Conservation (phyloP, 2,329 filamentous ascomycete genomes). For the Talaromyces marneffei region DNA sequence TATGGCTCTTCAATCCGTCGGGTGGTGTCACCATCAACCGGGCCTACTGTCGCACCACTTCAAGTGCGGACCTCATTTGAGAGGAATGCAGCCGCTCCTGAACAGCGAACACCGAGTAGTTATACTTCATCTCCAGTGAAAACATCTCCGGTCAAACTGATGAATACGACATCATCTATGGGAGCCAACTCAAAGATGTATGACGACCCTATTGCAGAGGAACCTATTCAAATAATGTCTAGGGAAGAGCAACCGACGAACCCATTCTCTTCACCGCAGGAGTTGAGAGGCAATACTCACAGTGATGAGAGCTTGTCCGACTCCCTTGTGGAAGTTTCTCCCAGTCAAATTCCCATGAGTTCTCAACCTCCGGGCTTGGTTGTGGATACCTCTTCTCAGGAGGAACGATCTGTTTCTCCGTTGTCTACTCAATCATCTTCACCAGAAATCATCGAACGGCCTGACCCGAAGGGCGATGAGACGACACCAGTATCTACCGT, state of each 20-base stretch:
- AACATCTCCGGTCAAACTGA: conserved; percentile 12
- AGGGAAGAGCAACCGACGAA: neutral
- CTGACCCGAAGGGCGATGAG: conserved; percentile 29
- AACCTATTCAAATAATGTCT: conserved; percentile 1
- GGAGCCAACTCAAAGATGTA: neutral
- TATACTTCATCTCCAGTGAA: conserved; percentile 13
- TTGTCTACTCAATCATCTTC: conserved; percentile 56
- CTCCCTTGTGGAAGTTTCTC: conserved; percentile 63
- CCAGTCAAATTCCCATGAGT: conserved; percentile 39
- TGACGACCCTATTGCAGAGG: conserved; percentile 5
- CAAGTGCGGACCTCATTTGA: conserved; percentile 18
- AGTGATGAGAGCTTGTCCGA: conserved; percentile 47
- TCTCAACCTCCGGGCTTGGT: conserved; percentile 59
- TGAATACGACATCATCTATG: neutral
- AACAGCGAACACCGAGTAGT: conserved; percentile 1
- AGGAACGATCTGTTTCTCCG: conserved; percentile 54
- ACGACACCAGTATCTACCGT: conserved; percentile 50
- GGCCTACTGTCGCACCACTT: conserved; percentile 20
- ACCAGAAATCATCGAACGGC: conserved; percentile 23
- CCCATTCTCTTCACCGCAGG: neutral
- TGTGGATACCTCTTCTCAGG: conserved; percentile 65
- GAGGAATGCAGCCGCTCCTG: conserved; percentile 15
- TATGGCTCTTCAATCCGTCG: conserved; percentile 31
- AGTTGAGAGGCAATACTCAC: conserved; percentile 1
- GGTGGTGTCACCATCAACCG: conserved; percentile 28